These are phyloP conservation scores for Neurospora discreta DNA, from an alignment of 495 filamentous ascomycete genomes.

Conservation along the genomic window DNA sequence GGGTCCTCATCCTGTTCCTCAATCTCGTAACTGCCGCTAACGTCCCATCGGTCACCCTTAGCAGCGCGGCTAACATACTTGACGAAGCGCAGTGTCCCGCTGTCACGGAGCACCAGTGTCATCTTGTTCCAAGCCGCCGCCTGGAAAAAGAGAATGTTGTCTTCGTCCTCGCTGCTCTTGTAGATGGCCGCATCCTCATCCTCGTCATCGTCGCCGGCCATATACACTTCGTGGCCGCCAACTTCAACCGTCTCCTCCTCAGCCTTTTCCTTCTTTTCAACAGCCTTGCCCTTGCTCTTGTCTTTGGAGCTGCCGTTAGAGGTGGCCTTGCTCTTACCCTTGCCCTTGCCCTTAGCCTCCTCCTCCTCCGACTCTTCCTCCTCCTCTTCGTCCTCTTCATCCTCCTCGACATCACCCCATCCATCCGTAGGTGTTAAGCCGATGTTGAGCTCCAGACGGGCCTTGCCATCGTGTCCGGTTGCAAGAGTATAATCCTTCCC, in stretches of 20 bases:
- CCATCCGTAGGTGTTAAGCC: slow-evolving; percentile 69
- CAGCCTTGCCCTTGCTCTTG: slow-evolving; percentile 16
- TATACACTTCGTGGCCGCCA: slow-evolving; percentile 85
- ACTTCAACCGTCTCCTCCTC: slow-evolving; percentile 41
- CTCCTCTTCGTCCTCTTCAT: slow-evolving; percentile 35
- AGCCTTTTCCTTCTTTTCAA: slow-evolving; percentile 9
- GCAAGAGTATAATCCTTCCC: slow-evolving; percentile 90
- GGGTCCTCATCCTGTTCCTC: slow-evolving; percentile 31
- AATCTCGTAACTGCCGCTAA: slow-evolving; percentile 58
- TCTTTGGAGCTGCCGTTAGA: slow-evolving; percentile 23
- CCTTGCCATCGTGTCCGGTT: slow-evolving; percentile 66
- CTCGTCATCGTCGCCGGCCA: slow-evolving; percentile 73
- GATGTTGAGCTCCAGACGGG: slow-evolving; percentile 79
- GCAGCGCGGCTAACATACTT: slow-evolving; percentile 85
- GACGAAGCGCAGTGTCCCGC: slow-evolving; percentile 78
- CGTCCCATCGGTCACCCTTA: slow-evolving; percentile 86
- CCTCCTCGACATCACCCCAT: slow-evolving; percentile 67
- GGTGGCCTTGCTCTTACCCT: slow-evolving; percentile 36
- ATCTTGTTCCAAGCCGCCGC: slow-evolving; percentile 83
- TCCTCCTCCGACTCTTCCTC: slow-evolving; percentile 26
- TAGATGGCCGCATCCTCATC: slow-evolving; percentile 80
- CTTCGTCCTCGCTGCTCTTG: slow-evolving; percentile 68
- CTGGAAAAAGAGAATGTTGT: slow-evolving; percentile 83
- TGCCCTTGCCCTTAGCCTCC: slow-evolving; percentile 32
- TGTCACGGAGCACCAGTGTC: slow-evolving; percentile 79